Evolutionary conservation across 2,329 filamentous ascomycete species (phyloP), one percentile per base, ranked within the genome.

Genomic region (Epichloe sp.): DNA sequence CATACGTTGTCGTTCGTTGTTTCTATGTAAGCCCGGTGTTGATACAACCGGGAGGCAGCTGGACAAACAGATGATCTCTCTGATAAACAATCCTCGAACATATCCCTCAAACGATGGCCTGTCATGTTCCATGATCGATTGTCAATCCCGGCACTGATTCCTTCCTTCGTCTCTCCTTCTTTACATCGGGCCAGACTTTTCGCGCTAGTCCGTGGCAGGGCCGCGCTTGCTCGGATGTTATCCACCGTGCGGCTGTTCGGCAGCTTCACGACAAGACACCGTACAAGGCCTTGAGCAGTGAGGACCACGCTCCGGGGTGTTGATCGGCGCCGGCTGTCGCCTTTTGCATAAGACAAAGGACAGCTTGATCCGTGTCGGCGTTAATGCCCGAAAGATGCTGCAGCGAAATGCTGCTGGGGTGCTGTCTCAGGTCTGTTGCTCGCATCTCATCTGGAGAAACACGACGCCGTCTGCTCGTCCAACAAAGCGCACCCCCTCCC

Each of bases 371-470:
- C 15, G 38, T 40, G 31, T 37, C 26, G 37, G 48, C 34, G 21
- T 26, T 10, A 37, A 44, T 35, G 44, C 44, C 38, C 12, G 35
- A 49, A 37, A 15, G 34, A 45, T 37, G 21, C 34, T 48, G 44
- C 46, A 52, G 41, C 41, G 35, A 52, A 34, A 14, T 48, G 50
- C 41, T 48, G 10, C 12, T 26, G 26, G 19, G 48, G 34, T 43
- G 31, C 35, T 45, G 50, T 48, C 50, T 52, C 47, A 49, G 26
- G 26, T 23, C 14, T 47, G 42, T 40, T 49, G 19, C 26, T 49
- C 47, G 42, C 31, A 48, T 17, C 35, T 48, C 23, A 21, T 23
- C 19, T 31, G 48, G 34, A 23, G 38, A 21, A 44, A 37, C 35
- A 42, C 36, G 41, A 41, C 44, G 21, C 1, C 31, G 38, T 52